Conservation (phyloP, 306 rosid species). For the Glycine latifolia region DNA sequence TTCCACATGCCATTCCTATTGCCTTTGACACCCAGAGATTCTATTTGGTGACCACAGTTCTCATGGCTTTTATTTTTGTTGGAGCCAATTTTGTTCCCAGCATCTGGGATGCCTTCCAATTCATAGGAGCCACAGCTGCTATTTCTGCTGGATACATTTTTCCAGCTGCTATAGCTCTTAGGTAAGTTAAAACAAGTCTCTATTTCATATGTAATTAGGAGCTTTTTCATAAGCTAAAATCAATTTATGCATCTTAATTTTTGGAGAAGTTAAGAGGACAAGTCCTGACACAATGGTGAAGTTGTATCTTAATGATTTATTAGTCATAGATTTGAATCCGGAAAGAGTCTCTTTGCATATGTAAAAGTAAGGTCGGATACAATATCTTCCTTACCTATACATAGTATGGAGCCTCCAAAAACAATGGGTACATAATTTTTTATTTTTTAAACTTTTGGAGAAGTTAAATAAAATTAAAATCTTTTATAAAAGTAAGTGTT, state of each 20-base stretch:
- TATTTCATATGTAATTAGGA: background rate
- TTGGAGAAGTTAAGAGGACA: too few species aligned
- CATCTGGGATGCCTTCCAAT: conserved; percentile 26
- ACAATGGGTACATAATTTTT: too few species aligned
- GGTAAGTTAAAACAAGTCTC: background rate
- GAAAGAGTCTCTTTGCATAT: too few species aligned
- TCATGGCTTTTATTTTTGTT: conserved; percentile 5
- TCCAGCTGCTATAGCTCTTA: conserved; percentile 20
- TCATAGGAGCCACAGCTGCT: conserved; percentile 13
- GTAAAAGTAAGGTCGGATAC: too few species aligned
- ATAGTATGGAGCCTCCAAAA: too few species aligned
- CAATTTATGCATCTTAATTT: background rate
- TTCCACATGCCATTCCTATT: conserved; percentile 4
- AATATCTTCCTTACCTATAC: too few species aligned
- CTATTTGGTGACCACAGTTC: background rate
- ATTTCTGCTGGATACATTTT: background rate
- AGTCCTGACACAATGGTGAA: too few species aligned
- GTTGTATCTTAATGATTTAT: too few species aligned
- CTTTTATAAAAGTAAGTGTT: too few species aligned
- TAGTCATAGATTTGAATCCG: too few species aligned
- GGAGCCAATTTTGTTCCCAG: conserved; percentile 25
- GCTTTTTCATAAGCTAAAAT: background rate
- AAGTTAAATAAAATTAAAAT: too few species aligned
- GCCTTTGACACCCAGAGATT: background rate
- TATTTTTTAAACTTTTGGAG: too few species aligned